A percentile compares a stretch with the other conserved stretches of the same genome.
phyloP scores from a whole-genome alignment of 805 yeast species.

The Starmera dryadoides region DNA sequence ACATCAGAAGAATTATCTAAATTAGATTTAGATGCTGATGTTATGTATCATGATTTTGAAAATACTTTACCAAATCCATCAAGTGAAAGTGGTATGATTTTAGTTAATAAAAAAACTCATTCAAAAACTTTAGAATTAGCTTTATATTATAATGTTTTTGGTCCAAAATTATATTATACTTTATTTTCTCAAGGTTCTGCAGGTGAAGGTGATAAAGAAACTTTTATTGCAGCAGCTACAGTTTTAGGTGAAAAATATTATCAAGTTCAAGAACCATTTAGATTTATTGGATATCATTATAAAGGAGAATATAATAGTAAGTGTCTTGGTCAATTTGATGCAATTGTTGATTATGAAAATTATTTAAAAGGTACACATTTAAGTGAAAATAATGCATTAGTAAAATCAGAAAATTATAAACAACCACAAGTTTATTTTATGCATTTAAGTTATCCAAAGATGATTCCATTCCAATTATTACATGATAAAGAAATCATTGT shows the following conservation, averaged over 20 bases:
- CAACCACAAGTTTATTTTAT: slow-evolving; percentile 31
- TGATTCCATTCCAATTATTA: slow-evolving; percentile 24
- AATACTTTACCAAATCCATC: slow-evolving; percentile 57
- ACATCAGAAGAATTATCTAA: slow-evolving; percentile 17
- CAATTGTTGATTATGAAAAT: slow-evolving; percentile 21
- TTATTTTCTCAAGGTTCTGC: slow-evolving; percentile 60
- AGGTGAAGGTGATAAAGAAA: slow-evolving; percentile 71
- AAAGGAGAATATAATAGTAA: slow-evolving; percentile 23
- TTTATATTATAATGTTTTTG: slow-evolving; percentile 51
- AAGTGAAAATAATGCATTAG: slow-evolving; percentile 10
- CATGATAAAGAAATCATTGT: slow-evolving; percentile 20
- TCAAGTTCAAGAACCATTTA: slow-evolving; percentile 33
- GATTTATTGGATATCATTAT: slow-evolving; percentile 28
- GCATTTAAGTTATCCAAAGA: slow-evolving; percentile 57
- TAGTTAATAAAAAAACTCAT: slow-evolving; percentile 49
- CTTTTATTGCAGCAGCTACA: slow-evolving; percentile 57
- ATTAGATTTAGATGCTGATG: slow-evolving; percentile 16
- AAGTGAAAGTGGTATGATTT: slow-evolving; percentile 57
- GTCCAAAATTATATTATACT: slow-evolving; percentile 56
- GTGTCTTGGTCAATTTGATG: slow-evolving; percentile 38
- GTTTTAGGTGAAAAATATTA: slow-evolving; percentile 37
- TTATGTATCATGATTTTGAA: slow-evolving; percentile 45
- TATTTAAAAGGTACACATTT: slow-evolving; percentile 11
- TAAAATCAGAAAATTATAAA: slow-evolving; percentile 7
- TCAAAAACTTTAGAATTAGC: slow-evolving; percentile 44